Conservation (phyloP, 208 protist species). For the Acanthamoeba healyi region DNA sequence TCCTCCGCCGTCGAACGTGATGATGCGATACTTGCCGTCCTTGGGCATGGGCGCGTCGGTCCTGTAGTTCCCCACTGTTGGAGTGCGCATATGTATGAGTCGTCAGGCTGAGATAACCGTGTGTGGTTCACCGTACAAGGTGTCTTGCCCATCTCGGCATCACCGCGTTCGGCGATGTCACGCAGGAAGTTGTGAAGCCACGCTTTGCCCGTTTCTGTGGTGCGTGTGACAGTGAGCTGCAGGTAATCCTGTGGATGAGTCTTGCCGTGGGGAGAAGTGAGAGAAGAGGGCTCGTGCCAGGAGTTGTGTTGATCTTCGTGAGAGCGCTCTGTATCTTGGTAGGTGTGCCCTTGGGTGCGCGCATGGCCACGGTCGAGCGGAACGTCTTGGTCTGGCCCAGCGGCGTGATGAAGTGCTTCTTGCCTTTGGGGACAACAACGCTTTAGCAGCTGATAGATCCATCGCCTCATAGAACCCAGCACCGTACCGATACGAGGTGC, state of each 20-base stretch:
- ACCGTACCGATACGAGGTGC: conserved; percentile 7
- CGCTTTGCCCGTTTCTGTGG: neutral
- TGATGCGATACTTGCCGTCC: conserved; percentile 62
- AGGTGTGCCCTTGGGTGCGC: conserved; percentile 20
- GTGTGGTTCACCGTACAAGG: neutral
- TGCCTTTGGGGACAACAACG: neutral
- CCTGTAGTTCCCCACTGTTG: conserved; percentile 30
- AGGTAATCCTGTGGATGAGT: neutral
- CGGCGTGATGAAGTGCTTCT: conserved; percentile 25
- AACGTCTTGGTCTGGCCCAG: conserved; percentile 39
- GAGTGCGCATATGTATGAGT: neutral
- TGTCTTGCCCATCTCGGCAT: conserved; percentile 62
- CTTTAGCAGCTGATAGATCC: neutral
- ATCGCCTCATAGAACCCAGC: neutral
- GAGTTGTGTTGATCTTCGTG: conserved; percentile 17
- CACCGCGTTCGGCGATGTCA: neutral
- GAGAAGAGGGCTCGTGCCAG: neutral
- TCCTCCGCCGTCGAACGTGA: conserved; percentile 54
- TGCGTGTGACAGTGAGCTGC: neutral
- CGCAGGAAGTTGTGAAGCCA: conserved; percentile 36
- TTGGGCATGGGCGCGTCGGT: conserved; percentile 42
- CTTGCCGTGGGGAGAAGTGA: neutral
- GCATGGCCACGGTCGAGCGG: conserved; percentile 27
- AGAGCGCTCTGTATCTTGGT: conserved; percentile 46
- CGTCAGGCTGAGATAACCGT: too few species aligned